phyloP scores from a whole-genome alignment of 768 basidiomycete species.

The Dendrothele bispora region DNA sequence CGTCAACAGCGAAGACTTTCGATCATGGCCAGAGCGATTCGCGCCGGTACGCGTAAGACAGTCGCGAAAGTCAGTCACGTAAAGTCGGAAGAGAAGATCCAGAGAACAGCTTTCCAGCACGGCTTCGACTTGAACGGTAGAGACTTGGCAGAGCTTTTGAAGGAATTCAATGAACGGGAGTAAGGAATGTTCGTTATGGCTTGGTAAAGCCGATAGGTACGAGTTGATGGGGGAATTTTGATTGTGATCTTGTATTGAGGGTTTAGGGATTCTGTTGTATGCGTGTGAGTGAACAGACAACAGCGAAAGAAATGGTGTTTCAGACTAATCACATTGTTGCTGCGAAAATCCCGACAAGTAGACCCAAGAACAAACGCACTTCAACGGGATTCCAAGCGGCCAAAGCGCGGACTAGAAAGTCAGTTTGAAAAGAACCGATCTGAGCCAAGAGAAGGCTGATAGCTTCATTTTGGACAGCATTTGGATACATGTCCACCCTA shows the following conservation, averaged over 20 bases:
- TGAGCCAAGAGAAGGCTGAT: not conserved
- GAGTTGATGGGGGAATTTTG: not conserved
- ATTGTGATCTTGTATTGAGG: not conserved
- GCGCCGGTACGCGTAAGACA: too few species aligned
- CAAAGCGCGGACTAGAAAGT: not conserved
- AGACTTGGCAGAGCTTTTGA: not conserved
- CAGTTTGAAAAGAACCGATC: slow-evolving; percentile 1
- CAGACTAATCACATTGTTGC: not conserved
- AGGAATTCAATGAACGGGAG: slow-evolving; percentile 3
- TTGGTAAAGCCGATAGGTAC: not conserved
- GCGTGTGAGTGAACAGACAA: too few species aligned
- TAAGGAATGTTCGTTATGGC: slow-evolving; percentile 1
- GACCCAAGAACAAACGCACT: not conserved
- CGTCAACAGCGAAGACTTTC: too few species aligned
- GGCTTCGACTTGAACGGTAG: not conserved
- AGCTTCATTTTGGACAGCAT: not conserved
- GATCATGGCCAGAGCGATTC: too few species aligned
- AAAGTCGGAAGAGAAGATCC: slow-evolving; percentile 1
- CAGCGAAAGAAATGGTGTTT: too few species aligned
- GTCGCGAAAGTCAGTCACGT: slow-evolving; percentile 4
- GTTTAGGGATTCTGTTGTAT: not conserved
- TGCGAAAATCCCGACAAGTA: not conserved
- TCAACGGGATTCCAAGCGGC: not conserved
- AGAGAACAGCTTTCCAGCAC: not conserved
- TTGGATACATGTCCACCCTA: slow-evolving; percentile 1